Evolutionary conservation across 495 filamentous ascomycete species (phyloP), one percentile per base, ranked within the genome.

Genomic region (Neohortaea acidophila): DNA sequence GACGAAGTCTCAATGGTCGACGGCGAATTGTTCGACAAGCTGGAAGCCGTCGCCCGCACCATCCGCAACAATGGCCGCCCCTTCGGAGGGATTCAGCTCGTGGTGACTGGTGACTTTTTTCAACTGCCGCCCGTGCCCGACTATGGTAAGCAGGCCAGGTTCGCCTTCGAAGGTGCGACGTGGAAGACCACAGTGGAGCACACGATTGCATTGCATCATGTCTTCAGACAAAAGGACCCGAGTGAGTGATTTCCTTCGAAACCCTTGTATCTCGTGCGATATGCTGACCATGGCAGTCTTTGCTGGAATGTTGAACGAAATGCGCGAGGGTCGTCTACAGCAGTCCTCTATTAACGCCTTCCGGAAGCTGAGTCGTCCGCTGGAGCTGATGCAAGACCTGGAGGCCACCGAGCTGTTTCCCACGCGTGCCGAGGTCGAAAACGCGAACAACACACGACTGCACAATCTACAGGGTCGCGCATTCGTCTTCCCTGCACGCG

Each of bases 1-100:
- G 89, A 97, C 57, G 89, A 97, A 59, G 78, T 97, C 21, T 96
- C 89, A 9, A 97, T 97, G 89, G 84, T 97, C 8, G 91, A 96
- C 52, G 91, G 81, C 1, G 87, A 96, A 37, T 65, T 97, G 0
- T 96, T 96, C 44, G 89, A 97, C 58, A 97, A 96, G 59, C 69
- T 97, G 9, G 84, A 94, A 41, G 70, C 77, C 36, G 78, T 97
- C 49, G 87, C 84, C n/a, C 65, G 87, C 30, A 68, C 61, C 2
- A 63, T 78, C 6, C 70, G 83, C 31, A 93, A 84, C 49, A 94
- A 93, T 54, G 89, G 84, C 8, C 68, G 81, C 5, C 79, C 91
- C 0, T 97, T 94, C 62, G 89, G 89, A 36, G 89, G 91, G 5
- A 96, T 97, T 32, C 89, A 97, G 53, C 68, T 97, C 21, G 71